These are phyloP conservation scores for Pharnaceum exiguum DNA, from an alignment of 148 eudicot species.

Conservation along the genomic window DNA sequence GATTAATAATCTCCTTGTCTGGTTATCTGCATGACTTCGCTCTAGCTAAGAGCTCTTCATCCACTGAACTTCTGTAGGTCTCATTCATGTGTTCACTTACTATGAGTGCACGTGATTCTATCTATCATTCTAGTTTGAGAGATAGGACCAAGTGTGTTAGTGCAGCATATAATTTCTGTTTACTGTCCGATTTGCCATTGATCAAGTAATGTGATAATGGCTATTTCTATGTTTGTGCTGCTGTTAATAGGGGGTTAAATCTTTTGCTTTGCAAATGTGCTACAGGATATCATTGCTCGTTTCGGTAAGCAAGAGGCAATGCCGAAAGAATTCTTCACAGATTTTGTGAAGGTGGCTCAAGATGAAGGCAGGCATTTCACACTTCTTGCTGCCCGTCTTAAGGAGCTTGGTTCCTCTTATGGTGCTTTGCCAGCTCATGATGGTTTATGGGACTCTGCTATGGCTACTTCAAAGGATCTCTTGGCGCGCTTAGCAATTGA, in stretches of 20 bases:
- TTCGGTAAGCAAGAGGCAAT: conserved; percentile 79
- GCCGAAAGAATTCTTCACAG: conserved; percentile 91
- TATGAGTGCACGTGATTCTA: background rate
- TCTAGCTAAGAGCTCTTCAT: background rate
- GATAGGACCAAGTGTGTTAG: no score
- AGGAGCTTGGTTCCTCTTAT: conserved; percentile 82
- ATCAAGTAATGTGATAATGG: background rate
- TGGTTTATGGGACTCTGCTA: conserved; percentile 95
- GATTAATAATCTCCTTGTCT: background rate
- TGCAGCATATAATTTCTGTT: background rate
- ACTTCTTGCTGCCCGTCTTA: conserved; percentile 73
- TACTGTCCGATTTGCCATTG: background rate
- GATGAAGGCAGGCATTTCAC: conserved; percentile 95
- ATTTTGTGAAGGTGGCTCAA: conserved; percentile 95
- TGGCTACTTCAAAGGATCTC: conserved; percentile 76
- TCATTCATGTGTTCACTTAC: background rate
- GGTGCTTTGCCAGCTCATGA: conserved; percentile 96
- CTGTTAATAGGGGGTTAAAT: background rate
- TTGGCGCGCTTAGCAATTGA: conserved; percentile 87
- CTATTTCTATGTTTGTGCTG: background rate
- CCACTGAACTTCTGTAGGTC: background rate
- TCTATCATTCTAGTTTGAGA: no score
- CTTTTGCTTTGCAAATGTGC: background rate
- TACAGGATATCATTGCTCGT: conserved; percentile 92
- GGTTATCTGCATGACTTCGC: background rate